Conservation (phyloP, 2,329 filamentous ascomycete genomes). For the Fusarium transvaalense region DNA sequence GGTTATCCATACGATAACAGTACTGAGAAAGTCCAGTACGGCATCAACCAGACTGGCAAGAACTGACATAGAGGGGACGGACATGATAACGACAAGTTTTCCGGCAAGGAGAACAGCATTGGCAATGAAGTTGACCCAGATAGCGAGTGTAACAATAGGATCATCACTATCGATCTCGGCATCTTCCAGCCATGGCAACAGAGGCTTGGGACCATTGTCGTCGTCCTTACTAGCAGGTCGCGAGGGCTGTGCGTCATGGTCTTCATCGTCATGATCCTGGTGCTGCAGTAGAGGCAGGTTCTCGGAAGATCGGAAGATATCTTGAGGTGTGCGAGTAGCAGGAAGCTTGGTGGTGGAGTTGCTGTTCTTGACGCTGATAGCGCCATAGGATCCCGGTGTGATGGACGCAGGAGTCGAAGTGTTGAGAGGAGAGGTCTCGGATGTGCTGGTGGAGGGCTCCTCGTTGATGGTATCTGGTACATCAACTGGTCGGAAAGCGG, state of each 20-base stretch:
- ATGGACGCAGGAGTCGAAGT: slow-evolving; percentile 35
- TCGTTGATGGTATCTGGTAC: slow-evolving; percentile 83
- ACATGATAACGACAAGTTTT: slow-evolving; percentile 81
- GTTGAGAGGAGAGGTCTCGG: slow-evolving; percentile 50
- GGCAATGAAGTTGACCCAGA: slow-evolving; percentile 85
- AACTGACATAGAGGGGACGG: slow-evolving; percentile 85
- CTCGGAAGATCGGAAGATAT: slow-evolving; percentile 83
- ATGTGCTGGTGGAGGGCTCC: slow-evolving; percentile 60
- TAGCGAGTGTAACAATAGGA: slow-evolving; percentile 84
- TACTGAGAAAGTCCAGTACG: slow-evolving; percentile 83
- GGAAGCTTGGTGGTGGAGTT: slow-evolving; percentile 57
- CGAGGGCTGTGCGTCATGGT: slow-evolving; percentile 43
- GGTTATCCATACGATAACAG: slow-evolving; percentile 83
- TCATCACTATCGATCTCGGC: slow-evolving; percentile 78
- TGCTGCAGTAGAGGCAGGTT: slow-evolving; percentile 72
- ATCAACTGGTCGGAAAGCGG: slow-evolving; percentile 66
- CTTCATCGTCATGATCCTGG: slow-evolving; percentile 60
- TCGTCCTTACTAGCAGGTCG: slow-evolving; percentile 45
- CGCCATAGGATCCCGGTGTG: slow-evolving; percentile 50
- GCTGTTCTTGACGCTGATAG: slow-evolving; percentile 48
- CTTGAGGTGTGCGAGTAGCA: slow-evolving; percentile 84
- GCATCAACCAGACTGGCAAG: slow-evolving; percentile 84
- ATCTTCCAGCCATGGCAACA: slow-evolving; percentile 79
- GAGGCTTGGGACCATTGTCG: slow-evolving; percentile 59
- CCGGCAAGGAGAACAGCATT: slow-evolving; percentile 80